phyloP scores from a whole-genome alignment of 1,284 basidiomycete genomes.

The Farysia itapuensis region DNA sequence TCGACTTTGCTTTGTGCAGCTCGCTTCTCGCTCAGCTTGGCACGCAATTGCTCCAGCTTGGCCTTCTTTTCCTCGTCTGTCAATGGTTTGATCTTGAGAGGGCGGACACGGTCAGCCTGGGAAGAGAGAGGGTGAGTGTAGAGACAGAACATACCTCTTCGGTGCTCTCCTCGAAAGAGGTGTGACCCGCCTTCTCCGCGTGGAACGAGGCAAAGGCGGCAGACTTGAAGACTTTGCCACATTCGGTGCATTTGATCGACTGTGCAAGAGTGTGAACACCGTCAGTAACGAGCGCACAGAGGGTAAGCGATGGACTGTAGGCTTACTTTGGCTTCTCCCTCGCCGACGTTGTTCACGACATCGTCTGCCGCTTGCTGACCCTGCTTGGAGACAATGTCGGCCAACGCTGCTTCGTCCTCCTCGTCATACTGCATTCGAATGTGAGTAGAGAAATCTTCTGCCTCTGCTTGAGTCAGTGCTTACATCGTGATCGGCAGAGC shows the following conservation, averaged over 20 bases:
- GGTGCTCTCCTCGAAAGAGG: slow-evolving; percentile 81
- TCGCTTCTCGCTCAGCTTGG: slow-evolving; percentile 51
- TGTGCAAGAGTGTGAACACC: slow-evolving; percentile 3
- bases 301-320: not conserved
- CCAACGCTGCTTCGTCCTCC: slow-evolving; percentile 46
- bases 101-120: not conserved
- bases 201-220: slow-evolving; percentile 88
- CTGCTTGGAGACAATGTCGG: slow-evolving; percentile 38
- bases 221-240: slow-evolving; percentile 66
- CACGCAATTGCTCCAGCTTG: slow-evolving; percentile 70
- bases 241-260: slow-evolving; percentile 56
- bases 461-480: slow-evolving; percentile 2
- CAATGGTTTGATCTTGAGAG: slow-evolving; percentile 73
- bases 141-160: slow-evolving; percentile 71
- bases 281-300: not conserved
- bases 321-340: slow-evolving; percentile 47
- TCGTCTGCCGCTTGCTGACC: slow-evolving; percentile 44
- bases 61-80: slow-evolving; percentile 91
- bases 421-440: slow-evolving; percentile 52
- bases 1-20: slow-evolving; percentile 48
- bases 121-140: not conserved
- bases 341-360: slow-evolving; percentile 27
- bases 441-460: no score
- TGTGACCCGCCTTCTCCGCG: slow-evolving; percentile 91
- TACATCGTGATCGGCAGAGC: slow-evolving; percentile 21